Evolutionary conservation across 768 basidiomycete species (phyloP), one percentile per base, ranked within the genome.

Genomic region (Chlorophyllum brunneum): DNA sequence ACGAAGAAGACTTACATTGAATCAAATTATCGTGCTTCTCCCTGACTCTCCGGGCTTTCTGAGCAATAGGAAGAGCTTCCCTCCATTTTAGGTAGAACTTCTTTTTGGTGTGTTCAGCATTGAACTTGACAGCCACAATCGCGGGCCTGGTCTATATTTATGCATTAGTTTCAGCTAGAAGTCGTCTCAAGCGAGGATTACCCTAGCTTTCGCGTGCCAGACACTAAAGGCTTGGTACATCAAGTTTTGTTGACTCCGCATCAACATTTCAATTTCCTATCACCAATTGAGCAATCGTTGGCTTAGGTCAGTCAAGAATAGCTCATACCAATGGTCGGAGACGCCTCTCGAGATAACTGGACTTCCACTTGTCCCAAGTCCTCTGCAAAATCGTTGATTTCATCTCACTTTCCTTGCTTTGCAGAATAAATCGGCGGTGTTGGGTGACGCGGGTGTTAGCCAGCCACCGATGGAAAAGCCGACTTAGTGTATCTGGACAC

Each of bases 361-460:
- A 88, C 61, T 83, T 72, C 92, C 92, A 94, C 60, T 73, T 84
- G 49, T 90, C 86, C 89, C 89, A 92, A 13, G 78, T 79, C 26
- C 67, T 70, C 27, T 77, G 73, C 26, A 85, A 67, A 23, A 73
- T 61, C 11, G 70, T 69, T 11, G 76, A 68, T 56, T 80, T 76
- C 56, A 88, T 72, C 56, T 88, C 80, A 24, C 80, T 75, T 60
- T 88, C 85, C 56, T 77, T 81, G 48, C 77, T 74, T 51, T 78
- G 78, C 40, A 92, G 69, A 13, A 75, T 69, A 22, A 77, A 60
- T 10, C 86, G 79, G 40, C 85, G 75, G 55, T 83, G 80, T n/a
- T 80, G 78, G 36, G 79, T 72, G 27, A 78, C 73, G 33, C 85
- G 81, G 31, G 86, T 73, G 2, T 76, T 75, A 23, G 76, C 59